Percentiles rank a stretch among this genome's conserved stretches.
Conservation (phyloP, 805 yeast species). For the Nakazawaea laoshanensis region DNA sequence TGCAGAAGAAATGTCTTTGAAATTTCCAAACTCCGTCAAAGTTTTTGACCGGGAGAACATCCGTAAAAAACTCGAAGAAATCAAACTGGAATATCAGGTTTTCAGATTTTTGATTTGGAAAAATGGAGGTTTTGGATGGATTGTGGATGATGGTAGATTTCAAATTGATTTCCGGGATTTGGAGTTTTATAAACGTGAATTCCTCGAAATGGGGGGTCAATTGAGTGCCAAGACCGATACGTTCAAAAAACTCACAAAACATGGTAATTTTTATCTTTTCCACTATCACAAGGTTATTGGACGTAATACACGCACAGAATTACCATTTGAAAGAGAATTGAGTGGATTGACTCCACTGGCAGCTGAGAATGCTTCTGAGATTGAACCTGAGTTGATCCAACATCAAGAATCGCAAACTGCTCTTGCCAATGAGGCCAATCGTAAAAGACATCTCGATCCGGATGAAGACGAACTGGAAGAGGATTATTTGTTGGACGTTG, state of each 20-base stretch:
- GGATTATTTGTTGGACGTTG: conserved; percentile 17
- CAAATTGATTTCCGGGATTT: conserved; percentile 4
- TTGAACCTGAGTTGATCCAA: conserved; percentile 7
- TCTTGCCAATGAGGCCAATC: no score
- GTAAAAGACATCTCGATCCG: background rate
- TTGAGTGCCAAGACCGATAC: conserved; percentile 9
- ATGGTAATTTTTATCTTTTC: conserved; percentile 9
- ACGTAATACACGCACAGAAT: no score
- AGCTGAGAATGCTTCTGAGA: background rate
- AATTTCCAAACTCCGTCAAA: conserved; percentile 10
- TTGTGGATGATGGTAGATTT: conserved; percentile 7
- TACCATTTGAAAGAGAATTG: conserved; percentile 8
- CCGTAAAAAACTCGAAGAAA: conserved; percentile 10
- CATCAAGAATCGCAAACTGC: background rate
- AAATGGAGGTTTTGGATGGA: conserved; percentile 11
- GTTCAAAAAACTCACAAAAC: conserved; percentile 9
- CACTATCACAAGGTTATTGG: conserved; percentile 10
- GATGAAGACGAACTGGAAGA: conserved; percentile 4
- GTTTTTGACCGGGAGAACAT: conserved; percentile 10
- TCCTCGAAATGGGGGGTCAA: conserved; percentile 8
- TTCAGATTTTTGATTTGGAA: conserved; percentile 7
- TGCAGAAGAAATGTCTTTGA: conserved; percentile 9
- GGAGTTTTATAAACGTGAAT: conserved; percentile 8
- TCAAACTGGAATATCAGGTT: conserved; percentile 9
- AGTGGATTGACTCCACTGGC: background rate